Conservation (phyloP, 202 grass and related monocot species). For the Carex arenaria region DNA sequence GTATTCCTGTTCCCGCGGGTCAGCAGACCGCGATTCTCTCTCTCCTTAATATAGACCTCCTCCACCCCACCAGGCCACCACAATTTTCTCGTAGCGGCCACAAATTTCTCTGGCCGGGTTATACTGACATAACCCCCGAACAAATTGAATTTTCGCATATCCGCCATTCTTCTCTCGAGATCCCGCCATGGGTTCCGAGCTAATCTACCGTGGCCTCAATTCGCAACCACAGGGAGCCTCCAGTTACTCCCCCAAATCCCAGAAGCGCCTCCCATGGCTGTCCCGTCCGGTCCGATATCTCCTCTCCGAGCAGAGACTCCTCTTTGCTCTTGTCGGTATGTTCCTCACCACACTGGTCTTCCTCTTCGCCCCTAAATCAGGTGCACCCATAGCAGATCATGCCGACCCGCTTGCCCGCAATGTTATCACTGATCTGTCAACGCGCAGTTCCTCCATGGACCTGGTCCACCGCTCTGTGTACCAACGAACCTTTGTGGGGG, state of each 20-base stretch:
- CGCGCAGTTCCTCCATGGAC: constrained; percentile 17
- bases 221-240: background rate
- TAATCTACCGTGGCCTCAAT: constrained; percentile 53
- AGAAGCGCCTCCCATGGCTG: constrained; percentile 26
- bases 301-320: constrained; percentile 58
- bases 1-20: background rate
- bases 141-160: background rate
- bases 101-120: background rate
- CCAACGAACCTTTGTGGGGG: constrained; percentile 27
- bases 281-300: constrained; percentile 42
- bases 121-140: background rate
- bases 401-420: constrained; percentile 12
- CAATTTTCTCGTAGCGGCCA: background rate
- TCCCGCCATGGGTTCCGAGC: constrained; percentile 57
- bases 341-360: constrained; percentile 43
- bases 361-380: constrained; percentile 12
- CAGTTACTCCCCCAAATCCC: constrained; percentile 39
- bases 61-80: constrained; percentile 2
- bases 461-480: constrained; percentile 16
- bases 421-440: constrained; percentile 20
- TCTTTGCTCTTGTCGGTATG: constrained; percentile 60
- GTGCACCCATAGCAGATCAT: background rate
- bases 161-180: background rate
- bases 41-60: constrained; percentile 25
- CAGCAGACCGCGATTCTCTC: constrained; percentile 2